Percentiles rank a stretch among this genome's conserved stretches.
Evolutionary conservation across 352 stramenopile species (phyloP).

Genomic region (Phytophthora rubi): DNA sequence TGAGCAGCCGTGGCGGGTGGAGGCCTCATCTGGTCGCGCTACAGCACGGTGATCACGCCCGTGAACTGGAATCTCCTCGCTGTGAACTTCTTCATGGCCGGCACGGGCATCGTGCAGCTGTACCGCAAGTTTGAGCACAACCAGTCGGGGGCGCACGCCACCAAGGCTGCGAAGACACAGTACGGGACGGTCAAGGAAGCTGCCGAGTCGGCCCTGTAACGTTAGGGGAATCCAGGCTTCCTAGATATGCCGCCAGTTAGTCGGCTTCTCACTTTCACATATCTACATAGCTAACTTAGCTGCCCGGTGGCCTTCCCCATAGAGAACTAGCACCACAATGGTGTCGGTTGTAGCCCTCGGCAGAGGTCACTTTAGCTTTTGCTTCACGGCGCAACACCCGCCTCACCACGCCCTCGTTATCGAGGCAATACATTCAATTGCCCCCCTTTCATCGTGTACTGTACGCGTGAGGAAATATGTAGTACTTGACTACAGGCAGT

Average conservation of each 20-base stretch:
- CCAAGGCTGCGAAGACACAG: conserved; percentile 1
- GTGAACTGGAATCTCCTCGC: conserved; percentile 92
- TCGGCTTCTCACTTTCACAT: neutral
- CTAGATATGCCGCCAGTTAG: neutral
- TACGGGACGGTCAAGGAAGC: conserved; percentile 4
- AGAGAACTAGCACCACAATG: conserved; percentile 8
- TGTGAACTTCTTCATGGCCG: conserved; percentile 89
- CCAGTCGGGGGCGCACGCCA: conserved; percentile 2
- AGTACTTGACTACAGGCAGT: too few relatives aligned
- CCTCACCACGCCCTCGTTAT: too few relatives aligned
- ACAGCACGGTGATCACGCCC: conserved; percentile 87
- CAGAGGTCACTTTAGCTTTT: too few relatives aligned
- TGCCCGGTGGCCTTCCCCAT: conserved; percentile 1
- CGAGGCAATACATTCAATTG: too few relatives aligned
- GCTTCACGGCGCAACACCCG: too few relatives aligned
- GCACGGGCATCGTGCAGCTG: conserved; percentile 82
- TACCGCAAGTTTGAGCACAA: conserved; percentile 77
- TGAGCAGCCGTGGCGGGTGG: conserved; percentile 66
- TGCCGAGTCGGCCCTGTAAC: neutral
- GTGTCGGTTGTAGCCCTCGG: too few relatives aligned
- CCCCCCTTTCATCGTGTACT: too few relatives aligned
- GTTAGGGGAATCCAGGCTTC: neutral
- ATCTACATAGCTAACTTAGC: conserved; percentile 23
- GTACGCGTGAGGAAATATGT: too few relatives aligned
- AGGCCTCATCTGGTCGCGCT: conserved; percentile 89